Evolutionary conservation across 192 early-diverging fungal genomes (phyloP).

Genomic region (Physocladia obscura): DNA sequence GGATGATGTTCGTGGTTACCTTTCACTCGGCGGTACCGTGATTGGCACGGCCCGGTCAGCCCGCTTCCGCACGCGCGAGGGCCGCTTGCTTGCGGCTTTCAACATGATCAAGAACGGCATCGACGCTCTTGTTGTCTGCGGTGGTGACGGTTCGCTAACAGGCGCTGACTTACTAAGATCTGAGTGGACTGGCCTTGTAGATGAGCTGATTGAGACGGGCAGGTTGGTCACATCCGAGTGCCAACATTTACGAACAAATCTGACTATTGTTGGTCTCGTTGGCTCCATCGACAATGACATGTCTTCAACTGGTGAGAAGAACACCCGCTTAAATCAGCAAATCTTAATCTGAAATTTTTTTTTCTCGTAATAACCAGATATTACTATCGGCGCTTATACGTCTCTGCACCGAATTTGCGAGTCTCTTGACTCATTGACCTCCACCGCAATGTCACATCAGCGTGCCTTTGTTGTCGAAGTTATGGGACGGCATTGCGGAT

Average conservation of each 20-base stretch:
- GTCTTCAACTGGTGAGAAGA: constrained; percentile 44
- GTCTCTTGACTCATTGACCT: constrained; percentile 85
- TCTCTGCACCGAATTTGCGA: constrained; percentile 95
- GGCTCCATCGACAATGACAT: constrained; percentile 97
- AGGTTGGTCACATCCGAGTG: constrained; percentile 59
- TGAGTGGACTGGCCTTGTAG: constrained; percentile 85
- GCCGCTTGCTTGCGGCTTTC: constrained; percentile 75
- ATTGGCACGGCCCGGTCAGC: constrained; percentile 93
- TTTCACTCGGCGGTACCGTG: constrained; percentile 82
- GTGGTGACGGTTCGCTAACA: constrained; percentile 95
- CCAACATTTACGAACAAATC: constrained; percentile 54
- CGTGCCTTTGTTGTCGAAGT: constrained; percentile 98
- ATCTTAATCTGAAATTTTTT: too few species aligned
- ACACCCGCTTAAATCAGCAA: background rate
- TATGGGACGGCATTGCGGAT: constrained; percentile 98
- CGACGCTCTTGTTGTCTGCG: constrained; percentile 91
- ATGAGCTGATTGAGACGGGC: constrained; percentile 64
- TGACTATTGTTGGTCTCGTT: constrained; percentile 95
- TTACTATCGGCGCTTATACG: constrained; percentile 94
- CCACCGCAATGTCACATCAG: constrained; percentile 90
- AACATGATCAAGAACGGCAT: constrained; percentile 91
- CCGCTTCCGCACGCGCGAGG: constrained; percentile 80
- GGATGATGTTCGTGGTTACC: constrained; percentile 87
- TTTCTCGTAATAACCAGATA: constrained; percentile 58
- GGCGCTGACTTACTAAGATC: constrained; percentile 88